phyloP scores from a whole-genome alignment of 1,139 yeast species.

The Candida sojae region DNA sequence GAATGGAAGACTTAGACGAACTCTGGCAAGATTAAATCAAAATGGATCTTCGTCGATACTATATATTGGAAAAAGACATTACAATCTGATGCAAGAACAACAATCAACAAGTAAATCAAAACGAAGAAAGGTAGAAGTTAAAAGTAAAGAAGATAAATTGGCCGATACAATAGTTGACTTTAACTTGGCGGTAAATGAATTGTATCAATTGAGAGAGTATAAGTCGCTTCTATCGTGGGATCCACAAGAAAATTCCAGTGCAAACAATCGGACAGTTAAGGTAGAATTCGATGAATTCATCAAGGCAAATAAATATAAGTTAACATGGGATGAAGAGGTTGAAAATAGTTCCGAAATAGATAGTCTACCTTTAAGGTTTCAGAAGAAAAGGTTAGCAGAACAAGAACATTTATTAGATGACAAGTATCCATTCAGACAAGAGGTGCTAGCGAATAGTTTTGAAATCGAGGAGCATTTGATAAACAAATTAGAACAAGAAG shows the following conservation, averaged over 20 bases:
- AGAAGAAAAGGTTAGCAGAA: slow-evolving; percentile 47
- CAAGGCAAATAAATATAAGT: slow-evolving; percentile 23
- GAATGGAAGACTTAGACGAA: slow-evolving; percentile 11
- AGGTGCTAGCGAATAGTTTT: slow-evolving; percentile 27
- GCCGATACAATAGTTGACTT: slow-evolving; percentile 44
- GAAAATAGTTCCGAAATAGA: slow-evolving; percentile 29
- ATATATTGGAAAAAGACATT: slow-evolving; percentile 6
- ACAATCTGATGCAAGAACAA: slow-evolving; percentile 1
- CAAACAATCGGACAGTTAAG: slow-evolving; percentile 28
- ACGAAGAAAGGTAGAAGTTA: slow-evolving; percentile 11
- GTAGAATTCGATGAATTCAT: slow-evolving; percentile 37
- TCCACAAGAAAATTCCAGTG: slow-evolving; percentile 47
- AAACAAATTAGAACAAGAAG: slow-evolving; percentile 9
- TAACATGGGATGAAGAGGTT: slow-evolving; percentile 36
- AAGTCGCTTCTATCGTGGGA: slow-evolving; percentile 62
- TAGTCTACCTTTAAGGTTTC: slow-evolving; percentile 42
- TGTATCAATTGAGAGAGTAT: slow-evolving; percentile 61
- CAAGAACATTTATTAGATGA: slow-evolving; percentile 32
- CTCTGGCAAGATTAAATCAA: slow-evolving; percentile 14
- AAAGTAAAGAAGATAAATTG: slow-evolving; percentile 23
- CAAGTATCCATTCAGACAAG: slow-evolving; percentile 39
- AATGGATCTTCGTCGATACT: slow-evolving; percentile 6
- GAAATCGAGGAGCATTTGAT: slow-evolving; percentile 25
- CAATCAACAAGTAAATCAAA: slow-evolving; percentile 5
- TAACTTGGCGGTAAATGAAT: slow-evolving; percentile 47